These are phyloP conservation scores for Exophiala dermatitidis DNA, from an alignment of 2,329 filamentous ascomycete species.

Conservation along the genomic window DNA sequence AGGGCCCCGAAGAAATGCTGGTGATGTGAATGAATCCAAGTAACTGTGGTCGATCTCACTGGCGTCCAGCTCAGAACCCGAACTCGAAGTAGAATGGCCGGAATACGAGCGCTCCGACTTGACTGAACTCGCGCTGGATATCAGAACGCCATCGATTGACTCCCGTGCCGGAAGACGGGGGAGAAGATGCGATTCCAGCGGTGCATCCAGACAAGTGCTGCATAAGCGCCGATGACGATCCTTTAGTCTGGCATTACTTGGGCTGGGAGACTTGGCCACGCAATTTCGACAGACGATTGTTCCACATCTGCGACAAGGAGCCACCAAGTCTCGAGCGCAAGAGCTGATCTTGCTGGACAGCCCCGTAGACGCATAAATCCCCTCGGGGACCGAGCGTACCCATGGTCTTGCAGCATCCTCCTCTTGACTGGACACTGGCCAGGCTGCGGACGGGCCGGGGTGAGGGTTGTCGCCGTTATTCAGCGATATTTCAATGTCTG, in stretches of 20 bases:
- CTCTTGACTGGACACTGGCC: constrained; percentile 23
- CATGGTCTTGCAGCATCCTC: background rate
- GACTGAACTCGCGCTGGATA: constrained; percentile 24
- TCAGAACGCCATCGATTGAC: constrained; percentile 2
- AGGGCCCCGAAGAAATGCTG: constrained; percentile 46
- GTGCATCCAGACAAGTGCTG: constrained; percentile 63
- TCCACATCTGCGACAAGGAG: constrained; percentile 69
- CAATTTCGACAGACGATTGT: constrained; percentile 83
- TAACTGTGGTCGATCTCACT: background rate
- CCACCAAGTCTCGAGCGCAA: constrained; percentile 84
- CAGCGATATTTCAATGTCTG: background rate
- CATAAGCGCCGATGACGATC: constrained; percentile 78
- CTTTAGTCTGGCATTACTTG: constrained; percentile 58
- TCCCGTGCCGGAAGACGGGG: constrained; percentile 8
- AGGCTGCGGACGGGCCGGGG: background rate
- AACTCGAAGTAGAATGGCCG: constrained; percentile 11
- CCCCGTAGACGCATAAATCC: constrained; percentile 39
- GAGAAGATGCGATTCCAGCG: constrained; percentile 49
- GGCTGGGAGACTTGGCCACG: constrained; percentile 73
- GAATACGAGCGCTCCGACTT: constrained; percentile 22
- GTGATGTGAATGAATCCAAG: constrained; percentile 36
- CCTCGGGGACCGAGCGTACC: background rate
- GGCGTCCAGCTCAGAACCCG: constrained; percentile 3
- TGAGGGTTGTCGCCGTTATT: background rate
- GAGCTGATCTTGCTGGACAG: constrained; percentile 62